Evolutionary conservation across 1,284 basidiomycete genomes (phyloP), one percentile per base, ranked within the genome.

Genomic region (Schizophyllum amplum): DNA sequence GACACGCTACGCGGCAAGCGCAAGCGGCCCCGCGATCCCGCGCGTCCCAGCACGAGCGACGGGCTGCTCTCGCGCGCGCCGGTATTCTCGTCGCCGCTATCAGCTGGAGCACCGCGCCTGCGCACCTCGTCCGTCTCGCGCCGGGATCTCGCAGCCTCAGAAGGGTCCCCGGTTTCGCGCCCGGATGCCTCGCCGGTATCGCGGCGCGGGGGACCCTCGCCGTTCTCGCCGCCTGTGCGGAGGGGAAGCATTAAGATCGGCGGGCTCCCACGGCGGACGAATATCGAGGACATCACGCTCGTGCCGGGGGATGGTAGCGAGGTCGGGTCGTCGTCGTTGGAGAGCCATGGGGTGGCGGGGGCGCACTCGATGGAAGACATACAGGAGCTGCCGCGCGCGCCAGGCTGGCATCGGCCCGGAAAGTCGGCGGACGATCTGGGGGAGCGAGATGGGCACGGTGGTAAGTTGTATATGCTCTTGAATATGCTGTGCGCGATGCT

Each of bases 271-370:
- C 62, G 62, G 47, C 62, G 63, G 51, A 64, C 65, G 27, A 69
- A 67, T 54, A 60, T 68, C 23, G 63, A 67, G 21, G 71, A 70
- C 4, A 70, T 72, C 33, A 42, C 33, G 33, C 33, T 42, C 33
- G 17, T 42, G 11, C 33, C 33, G 3, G 33, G 33, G 13, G 33
- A 42, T 9, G 33, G 33, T 42, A 42, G 33, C 51, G 59, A 71
- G 55, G 57, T 69, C 11, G 67, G 72, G 4, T 60, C 66, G 5
- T 64, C 70, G 46, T 65, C 67, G 11, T 69, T 68, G 24, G 65
- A 60, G 24, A 4, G 24, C 5, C 11, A 24, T 50, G 21, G 21
- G 3, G 9, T 50, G 47, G 26, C 46, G 47, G 23, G 52, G 20
- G 50, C 56, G 7, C 54, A 57, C 15, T 61, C 62, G 23, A 58